Evolutionary conservation across 352 stramenopile species (phyloP), one percentile per base, ranked within the genome.

Genomic region (Pilasporangium apinafurcum): DNA sequence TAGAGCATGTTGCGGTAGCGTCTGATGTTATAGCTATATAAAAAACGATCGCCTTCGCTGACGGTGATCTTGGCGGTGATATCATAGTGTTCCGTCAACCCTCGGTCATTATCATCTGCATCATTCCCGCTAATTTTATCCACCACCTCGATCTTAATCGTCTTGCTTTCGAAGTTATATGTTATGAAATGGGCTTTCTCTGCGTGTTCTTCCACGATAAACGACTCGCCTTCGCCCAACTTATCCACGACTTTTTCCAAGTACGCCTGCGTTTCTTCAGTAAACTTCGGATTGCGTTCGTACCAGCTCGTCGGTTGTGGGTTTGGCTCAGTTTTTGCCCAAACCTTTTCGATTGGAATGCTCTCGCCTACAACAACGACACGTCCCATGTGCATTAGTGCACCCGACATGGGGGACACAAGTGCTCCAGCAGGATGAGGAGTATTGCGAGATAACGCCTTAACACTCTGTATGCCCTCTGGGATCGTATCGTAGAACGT

Each of bases 401-500:
- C 58, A n/a, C 71, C 69, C 13, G 64, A 70, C 18, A 70, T 56
- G 1, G 75, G 68, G 1, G 79, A 87, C 22, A 88, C 69, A 7
- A 91, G 42, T 3, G 26, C 45, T 10, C 56, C 60, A 10, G n/a
- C 40, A 9, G 73, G 73, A 45, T 91, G 64, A 0, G 75, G 79
- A 13, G 65, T 56, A 29, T 83, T 48, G 29, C 66, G 36, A 0
- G 61, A 69, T n/a, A 74, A 20, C 1, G 71, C 76, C n/a, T 71
- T 66, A 1, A 88, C 70, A 37, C 79, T 91, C 21, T 85, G 63
- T 24, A 73, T 68, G 25, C 56, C 63, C 14, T 87, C 69, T 6
- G 62, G 45, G 12, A 69, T 53, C 24, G 58, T 65, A 13, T 59
- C 61, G 28, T 54, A 75, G 18, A 51, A 56, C 12, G 50, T 62